Percentiles rank a stretch among this genome's conserved stretches.
phyloP scores from a whole-genome alignment of 148 eudicot species.

The Rhododendron vialii region DNA sequence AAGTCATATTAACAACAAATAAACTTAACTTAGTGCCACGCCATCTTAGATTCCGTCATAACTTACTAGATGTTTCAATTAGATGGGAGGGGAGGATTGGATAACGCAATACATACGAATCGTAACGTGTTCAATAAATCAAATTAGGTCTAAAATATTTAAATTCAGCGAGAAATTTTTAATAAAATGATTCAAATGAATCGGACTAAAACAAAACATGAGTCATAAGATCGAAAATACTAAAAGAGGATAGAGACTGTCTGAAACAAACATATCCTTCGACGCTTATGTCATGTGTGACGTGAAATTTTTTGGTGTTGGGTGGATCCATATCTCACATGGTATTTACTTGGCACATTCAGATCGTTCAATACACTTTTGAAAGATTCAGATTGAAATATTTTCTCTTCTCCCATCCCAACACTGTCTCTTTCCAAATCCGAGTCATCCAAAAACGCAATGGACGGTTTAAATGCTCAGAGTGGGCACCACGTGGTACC shows the following conservation, averaged over 20 bases:
- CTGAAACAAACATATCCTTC: not conserved
- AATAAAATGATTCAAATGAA: not conserved
- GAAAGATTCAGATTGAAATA: too few species aligned
- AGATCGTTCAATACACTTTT: too few species aligned
- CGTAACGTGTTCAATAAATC: not conserved
- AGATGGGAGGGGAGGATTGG: not conserved
- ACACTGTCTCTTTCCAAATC: too few species aligned
- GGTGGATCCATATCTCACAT: too few species aligned
- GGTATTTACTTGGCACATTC: too few species aligned
- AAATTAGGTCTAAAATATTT: too few species aligned
- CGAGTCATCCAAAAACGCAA: too few species aligned
- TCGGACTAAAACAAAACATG: not conserved
- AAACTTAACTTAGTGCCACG: not conserved
- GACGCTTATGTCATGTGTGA: not conserved
- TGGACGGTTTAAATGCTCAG: fast-evolving
- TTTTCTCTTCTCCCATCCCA: too few species aligned
- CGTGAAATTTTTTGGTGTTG: too few species aligned
- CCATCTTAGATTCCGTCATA: not conserved
- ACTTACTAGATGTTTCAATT: not conserved
- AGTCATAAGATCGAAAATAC: not conserved
- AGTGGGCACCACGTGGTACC: too few species aligned
- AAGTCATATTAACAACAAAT: too few species aligned
- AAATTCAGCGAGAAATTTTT: not conserved
- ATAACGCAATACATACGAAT: not conserved
- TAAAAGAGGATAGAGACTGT: not conserved